phyloP scores from a whole-genome alignment of 2,329 filamentous ascomycete species.

The Colletotrichum australisinense region DNA sequence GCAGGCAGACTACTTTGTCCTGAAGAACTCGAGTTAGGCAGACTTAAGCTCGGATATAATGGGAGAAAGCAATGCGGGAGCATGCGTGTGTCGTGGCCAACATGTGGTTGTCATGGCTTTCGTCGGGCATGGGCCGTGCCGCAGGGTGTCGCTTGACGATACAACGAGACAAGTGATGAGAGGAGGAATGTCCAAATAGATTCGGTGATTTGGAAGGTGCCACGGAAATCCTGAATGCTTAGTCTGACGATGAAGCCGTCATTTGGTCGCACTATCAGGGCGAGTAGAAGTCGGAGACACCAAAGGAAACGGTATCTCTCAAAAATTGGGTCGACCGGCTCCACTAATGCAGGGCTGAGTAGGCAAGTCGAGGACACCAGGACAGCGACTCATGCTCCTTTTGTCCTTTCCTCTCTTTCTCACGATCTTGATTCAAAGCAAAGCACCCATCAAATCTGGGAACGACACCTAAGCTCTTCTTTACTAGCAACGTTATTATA shows the following conservation, averaged over 20 bases:
- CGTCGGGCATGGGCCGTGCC: background rate
- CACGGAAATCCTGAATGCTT: background rate
- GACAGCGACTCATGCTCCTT: too few relatives aligned
- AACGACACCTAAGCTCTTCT: background rate
- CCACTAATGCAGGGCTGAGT: too few relatives aligned
- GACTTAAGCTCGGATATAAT: background rate
- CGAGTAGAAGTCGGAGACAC: background rate
- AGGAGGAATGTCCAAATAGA: background rate
- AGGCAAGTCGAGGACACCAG: too few relatives aligned
- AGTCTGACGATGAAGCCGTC: background rate
- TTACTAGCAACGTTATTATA: background rate
- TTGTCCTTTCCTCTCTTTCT: background rate
- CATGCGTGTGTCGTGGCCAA: background rate
- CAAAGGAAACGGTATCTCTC: background rate
- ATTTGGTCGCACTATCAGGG: conserved; percentile 26
- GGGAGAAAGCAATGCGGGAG: background rate
- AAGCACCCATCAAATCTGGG: background rate
- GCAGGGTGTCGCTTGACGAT: conserved; percentile 20
- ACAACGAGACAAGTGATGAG: background rate
- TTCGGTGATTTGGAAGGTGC: background rate
- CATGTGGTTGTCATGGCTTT: background rate
- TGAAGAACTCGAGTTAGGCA: conserved; percentile 10
- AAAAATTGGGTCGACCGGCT: too few relatives aligned
- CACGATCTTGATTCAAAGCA: background rate
- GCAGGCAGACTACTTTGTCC: background rate